These are phyloP conservation scores for Picea sitchensis DNA, from an alignment of 75 land plant species.

Conservation along the genomic window DNA sequence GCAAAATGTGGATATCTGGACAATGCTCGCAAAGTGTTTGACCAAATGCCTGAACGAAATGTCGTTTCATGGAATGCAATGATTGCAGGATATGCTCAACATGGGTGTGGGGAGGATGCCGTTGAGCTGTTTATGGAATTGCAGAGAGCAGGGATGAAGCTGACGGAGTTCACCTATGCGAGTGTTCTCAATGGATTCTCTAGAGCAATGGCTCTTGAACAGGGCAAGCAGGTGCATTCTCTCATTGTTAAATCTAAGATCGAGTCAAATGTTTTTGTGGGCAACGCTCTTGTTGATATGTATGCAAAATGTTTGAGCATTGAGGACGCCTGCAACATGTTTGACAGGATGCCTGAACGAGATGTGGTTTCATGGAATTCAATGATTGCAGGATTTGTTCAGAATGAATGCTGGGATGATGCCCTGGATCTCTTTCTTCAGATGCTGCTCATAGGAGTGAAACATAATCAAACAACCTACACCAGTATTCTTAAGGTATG, in stretches of 20 bases:
- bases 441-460: neutral
- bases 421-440: neutral
- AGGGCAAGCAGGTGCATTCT: slow-evolving; percentile 16
- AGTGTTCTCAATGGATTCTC: slow-evolving; percentile 23
- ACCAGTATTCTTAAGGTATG: slow-evolving; percentile 48
- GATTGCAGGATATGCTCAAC: slow-evolving; percentile 21
- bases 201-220: slow-evolving; percentile 6
- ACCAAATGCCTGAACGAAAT: slow-evolving; percentile 16
- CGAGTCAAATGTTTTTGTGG: slow-evolving; percentile 38
- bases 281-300: slow-evolving; percentile 52
- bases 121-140: slow-evolving; percentile 17
- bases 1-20: slow-evolving; percentile 22
- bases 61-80: slow-evolving; percentile 27
- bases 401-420: neutral
- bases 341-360: slow-evolving; percentile 52
- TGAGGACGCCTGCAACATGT: slow-evolving; percentile 32
- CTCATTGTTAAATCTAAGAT: slow-evolving; percentile 11
- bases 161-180: slow-evolving; percentile 15
- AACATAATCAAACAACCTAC: slow-evolving; percentile 21
- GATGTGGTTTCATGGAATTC: slow-evolving; percentile 60
- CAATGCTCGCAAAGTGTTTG: slow-evolving; percentile 24
- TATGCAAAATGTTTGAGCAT: slow-evolving; percentile 32
- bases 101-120: slow-evolving; percentile 6
- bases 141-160: slow-evolving; percentile 11
- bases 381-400: slow-evolving; percentile 32